Conservation (phyloP, 768 basidiomycete species). For the Boletus sp. region DNA sequence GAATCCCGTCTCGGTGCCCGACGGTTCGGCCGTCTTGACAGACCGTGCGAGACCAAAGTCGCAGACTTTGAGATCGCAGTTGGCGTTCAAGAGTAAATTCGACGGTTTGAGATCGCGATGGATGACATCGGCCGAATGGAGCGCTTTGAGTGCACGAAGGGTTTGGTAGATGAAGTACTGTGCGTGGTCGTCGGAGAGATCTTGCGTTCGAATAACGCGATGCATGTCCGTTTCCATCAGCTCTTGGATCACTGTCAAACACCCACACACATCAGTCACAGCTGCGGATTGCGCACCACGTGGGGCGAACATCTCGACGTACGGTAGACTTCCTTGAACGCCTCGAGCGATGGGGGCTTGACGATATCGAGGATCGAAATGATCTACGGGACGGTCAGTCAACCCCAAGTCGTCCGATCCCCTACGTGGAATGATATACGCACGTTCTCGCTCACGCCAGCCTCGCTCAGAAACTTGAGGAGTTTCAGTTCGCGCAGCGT, state of each 20-base stretch:
- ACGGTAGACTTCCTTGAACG: constrained; percentile 85
- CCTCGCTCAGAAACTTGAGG: constrained; percentile 81
- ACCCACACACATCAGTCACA: constrained; percentile 1
- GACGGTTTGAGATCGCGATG: constrained; percentile 97
- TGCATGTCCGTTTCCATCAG: constrained; percentile 97
- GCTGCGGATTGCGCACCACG: neutral
- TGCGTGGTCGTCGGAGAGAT: constrained; percentile 92
- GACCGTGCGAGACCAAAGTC: constrained; percentile 96
- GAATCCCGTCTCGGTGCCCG: constrained; percentile 81
- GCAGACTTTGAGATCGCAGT: constrained; percentile 93
- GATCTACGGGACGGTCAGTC: constrained; percentile 47
- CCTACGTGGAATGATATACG: constrained; percentile 1
- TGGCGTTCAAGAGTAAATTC: constrained; percentile 95
- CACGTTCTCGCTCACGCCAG: constrained; percentile 88
- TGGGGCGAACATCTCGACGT: constrained; percentile 19
- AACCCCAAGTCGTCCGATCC: neutral
- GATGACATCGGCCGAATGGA: constrained; percentile 95
- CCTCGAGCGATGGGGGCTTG: constrained; percentile 75
- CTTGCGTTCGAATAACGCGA: constrained; percentile 92
- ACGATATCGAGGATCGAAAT: constrained; percentile 90
- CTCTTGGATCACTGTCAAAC: constrained; percentile 74
- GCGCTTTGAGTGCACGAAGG: constrained; percentile 89
- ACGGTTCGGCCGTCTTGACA: constrained; percentile 81
- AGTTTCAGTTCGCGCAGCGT: constrained; percentile 88
- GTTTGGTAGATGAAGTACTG: constrained; percentile 96